Conservation (phyloP, 352 stramenopile species). For the Globisporangium paroecandrum region DNA sequence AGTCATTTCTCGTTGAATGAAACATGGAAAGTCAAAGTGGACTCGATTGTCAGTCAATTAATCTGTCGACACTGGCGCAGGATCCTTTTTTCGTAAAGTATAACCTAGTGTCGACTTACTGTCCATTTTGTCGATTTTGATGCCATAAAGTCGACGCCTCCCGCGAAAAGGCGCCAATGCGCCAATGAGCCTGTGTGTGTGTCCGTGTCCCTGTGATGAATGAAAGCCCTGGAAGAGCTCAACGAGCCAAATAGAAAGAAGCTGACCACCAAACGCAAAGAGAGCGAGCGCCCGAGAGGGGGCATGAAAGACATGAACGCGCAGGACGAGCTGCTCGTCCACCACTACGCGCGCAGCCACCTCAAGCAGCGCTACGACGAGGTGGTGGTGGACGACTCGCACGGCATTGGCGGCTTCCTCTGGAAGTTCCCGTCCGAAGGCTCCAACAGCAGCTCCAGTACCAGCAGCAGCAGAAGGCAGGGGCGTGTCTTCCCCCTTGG, state of each 20-base stretch:
- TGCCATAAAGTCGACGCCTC: not conserved
- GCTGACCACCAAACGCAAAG: not conserved
- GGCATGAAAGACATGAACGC: not conserved
- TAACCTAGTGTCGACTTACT: too few species aligned
- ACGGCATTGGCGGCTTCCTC: constrained; percentile 32
- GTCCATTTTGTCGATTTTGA: not conserved
- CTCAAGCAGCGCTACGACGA: constrained; percentile 17
- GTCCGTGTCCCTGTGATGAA: not conserved
- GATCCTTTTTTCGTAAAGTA: not conserved
- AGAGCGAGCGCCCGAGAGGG: not conserved
- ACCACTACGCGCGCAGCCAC: constrained; percentile 18
- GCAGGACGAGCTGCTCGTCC: constrained; percentile 18
- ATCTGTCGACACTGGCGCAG: not conserved
- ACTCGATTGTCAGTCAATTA: constrained; percentile 1
- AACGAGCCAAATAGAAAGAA: constrained; percentile 4
- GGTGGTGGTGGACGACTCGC: constrained; percentile 17
- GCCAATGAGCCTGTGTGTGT: too few species aligned
- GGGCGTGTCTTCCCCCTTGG: not conserved
- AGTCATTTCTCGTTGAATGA: constrained; percentile 1
- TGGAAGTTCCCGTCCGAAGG: constrained; percentile 76
- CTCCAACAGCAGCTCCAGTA: constrained; percentile 26
- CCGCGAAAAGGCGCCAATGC: not conserved
- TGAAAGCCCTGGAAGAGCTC: not conserved
- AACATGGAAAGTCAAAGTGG: not conserved
- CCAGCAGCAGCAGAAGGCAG: not conserved